Conservation (phyloP, 768 basidiomycete species). For the Butyriboletus loyo region DNA sequence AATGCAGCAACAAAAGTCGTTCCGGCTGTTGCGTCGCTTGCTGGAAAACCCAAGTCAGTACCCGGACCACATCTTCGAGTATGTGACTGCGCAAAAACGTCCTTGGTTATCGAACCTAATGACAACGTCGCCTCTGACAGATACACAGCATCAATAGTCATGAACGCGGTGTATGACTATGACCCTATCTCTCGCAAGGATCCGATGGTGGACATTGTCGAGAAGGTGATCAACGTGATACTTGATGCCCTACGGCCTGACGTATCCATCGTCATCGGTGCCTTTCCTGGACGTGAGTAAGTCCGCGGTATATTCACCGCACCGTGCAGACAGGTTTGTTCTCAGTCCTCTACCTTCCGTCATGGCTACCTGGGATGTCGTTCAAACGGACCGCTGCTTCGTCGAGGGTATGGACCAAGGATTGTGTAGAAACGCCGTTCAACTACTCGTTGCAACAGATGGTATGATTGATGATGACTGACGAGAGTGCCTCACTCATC, state of each 20-base stretch:
- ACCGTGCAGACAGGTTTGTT: neutral
- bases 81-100: neutral
- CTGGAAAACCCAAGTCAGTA: constrained; percentile 30
- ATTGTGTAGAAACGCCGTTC: constrained; percentile 11
- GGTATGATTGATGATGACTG: neutral
- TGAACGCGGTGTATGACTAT: constrained; percentile 13
- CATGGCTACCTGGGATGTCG: constrained; percentile 14
- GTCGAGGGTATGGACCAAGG: constrained; percentile 2
- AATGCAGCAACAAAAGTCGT: constrained; percentile 27
- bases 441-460: constrained; percentile 5
- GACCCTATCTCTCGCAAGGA: constrained; percentile 12
- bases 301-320: neutral
- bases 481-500: neutral
- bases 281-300: constrained; percentile 14
- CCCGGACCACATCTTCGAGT: constrained; percentile 33
- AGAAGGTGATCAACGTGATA: constrained; percentile 4
- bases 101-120: neutral
- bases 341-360: constrained; percentile 4
- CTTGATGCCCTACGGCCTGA: constrained; percentile 6
- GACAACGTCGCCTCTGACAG: neutral
- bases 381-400: constrained; percentile 2
- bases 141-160: constrained; percentile 9
- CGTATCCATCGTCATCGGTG: constrained; percentile 5
- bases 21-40: constrained; percentile 29
- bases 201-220: constrained; percentile 7